Evolutionary conservation across 345 rosid species (phyloP).

Genomic region (Gossypium stocksii): DNA sequence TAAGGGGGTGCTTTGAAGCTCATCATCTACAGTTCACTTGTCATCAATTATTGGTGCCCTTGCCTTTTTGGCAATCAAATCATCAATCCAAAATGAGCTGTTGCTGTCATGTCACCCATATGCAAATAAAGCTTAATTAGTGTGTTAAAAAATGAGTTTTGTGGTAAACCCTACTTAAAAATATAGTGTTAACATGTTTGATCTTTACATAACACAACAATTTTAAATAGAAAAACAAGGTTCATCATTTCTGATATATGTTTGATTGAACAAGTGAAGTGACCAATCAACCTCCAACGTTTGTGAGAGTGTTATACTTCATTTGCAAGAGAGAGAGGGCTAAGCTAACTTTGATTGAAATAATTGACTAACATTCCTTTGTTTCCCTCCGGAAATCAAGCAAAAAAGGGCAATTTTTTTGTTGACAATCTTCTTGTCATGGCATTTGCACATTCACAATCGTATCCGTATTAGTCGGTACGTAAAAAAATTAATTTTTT

Average conservation of each 20-base stretch:
- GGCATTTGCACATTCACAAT: too few species aligned
- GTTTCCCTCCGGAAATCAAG: constrained; percentile 20
- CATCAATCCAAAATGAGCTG: constrained; percentile 53
- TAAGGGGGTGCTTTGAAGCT: not conserved
- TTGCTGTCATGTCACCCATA: constrained; percentile 52
- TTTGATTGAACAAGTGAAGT: constrained; percentile 11
- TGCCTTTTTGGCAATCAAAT: constrained; percentile 47
- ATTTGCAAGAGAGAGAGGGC: not conserved
- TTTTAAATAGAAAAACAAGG: not conserved
- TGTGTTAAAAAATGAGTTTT: not conserved
- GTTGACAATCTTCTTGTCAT: not conserved
- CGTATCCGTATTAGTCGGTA: too few species aligned
- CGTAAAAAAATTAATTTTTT: too few species aligned
- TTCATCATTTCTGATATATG: not conserved
- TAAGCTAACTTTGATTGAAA: not conserved
- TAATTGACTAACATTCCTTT: not conserved
- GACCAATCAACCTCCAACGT: not conserved
- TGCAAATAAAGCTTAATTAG: not conserved
- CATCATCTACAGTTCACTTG: constrained; percentile 22
- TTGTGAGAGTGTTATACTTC: not conserved
- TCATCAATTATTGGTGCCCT: constrained; percentile 31
- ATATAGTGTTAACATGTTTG: not conserved
- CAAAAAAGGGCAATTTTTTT: not conserved
- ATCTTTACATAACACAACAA: constrained; percentile 8
- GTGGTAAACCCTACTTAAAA: not conserved